Conservation (phyloP, 768 basidiomycete species). For the Hebeloma cylindrosporum region DNA sequence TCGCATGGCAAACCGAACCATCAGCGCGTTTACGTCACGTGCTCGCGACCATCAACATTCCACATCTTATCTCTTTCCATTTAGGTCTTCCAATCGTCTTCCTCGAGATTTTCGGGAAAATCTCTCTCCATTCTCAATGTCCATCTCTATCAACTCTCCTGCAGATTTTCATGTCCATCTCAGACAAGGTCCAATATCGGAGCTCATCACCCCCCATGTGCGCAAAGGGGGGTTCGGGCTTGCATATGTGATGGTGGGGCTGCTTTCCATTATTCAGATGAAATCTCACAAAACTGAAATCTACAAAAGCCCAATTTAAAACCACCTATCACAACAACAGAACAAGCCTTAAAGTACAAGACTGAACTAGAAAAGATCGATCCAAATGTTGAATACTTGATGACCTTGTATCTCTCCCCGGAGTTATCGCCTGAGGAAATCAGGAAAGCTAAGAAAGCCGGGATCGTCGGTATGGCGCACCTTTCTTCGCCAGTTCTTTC, state of each 20-base stretch:
- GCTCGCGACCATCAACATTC: slow-evolving; percentile 25
- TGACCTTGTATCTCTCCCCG: slow-evolving; percentile 95
- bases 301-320: slow-evolving; percentile 79
- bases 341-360: slow-evolving; percentile 80
- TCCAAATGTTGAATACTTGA: slow-evolving; percentile 80
- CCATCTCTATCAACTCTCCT: slow-evolving; percentile 57
- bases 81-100: slow-evolving; percentile 9
- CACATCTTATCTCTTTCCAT: slow-evolving; percentile 29
- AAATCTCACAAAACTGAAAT: slow-evolving; percentile 9
- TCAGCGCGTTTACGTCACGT: slow-evolving; percentile 39
- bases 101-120: neutral
- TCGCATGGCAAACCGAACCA: slow-evolving; percentile 35
- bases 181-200: slow-evolving; percentile 79
- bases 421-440: slow-evolving; percentile 90
- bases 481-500: neutral
- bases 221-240: slow-evolving; percentile 84
- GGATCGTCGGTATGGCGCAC: slow-evolving; percentile 58
- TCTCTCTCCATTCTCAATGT: slow-evolving; percentile 24
- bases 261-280: slow-evolving; percentile 1
- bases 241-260: slow-evolving; percentile 92
- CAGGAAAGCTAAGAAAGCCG: slow-evolving; percentile 80
- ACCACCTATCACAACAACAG: slow-evolving; percentile 84
- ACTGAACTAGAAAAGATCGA: slow-evolving; percentile 72
- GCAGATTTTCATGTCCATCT: slow-evolving; percentile 98
- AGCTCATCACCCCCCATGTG: slow-evolving; percentile 89